Base-by-base conservation (phyloP, 768 basidiomycete species). In the Coprinellus micaceus region DNA sequence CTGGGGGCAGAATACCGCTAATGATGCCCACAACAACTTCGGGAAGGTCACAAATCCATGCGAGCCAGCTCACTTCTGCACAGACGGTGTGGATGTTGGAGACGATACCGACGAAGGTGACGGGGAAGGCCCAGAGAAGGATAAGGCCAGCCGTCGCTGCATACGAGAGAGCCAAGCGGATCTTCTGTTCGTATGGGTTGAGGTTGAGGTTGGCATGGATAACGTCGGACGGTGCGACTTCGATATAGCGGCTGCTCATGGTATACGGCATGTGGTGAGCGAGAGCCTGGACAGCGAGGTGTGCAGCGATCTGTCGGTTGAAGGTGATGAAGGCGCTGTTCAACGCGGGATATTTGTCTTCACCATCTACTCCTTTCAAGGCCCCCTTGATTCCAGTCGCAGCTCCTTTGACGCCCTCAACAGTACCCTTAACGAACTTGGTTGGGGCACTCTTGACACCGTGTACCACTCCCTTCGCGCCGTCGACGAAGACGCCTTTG, bases 241-340 rank as follows among this genome's bases (percentile, higher is more conserved):
- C 95, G 39, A 87, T 79, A 65, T 85, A 89, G 50, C 84, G 83
- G 25, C 76, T 52, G 74, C 80, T 72, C 93, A 98, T 97, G 15
- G 82, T 74, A 63, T 91, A 91, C 24, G 92, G 92, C 51, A 85
- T 82, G 65, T 95, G 86, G 69, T 95, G 90, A 5, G 83, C 74
- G 40, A 95, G 72, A 3, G 77, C 75, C 70, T 94, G 86, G 33
- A 81, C 79, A 1, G 90, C 93, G 69, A 98, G 75, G 70, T 98
- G 94, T 17, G 95, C 94, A 2, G 91, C 89, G 59, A 97, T 90
- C 75, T 98, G 96, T 61, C 84, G 80, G 69, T 94, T 85, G 80
- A 98, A 98, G 21, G 89, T 86, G 57, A 98, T 79, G 69, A 98
- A 98, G 7, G 89, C 89, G 29, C 85, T 88, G 63, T 76, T 86